Evolutionary conservation across 1,284 basidiomycete species (phyloP).

Genomic region (Pseudozyma thailandica): DNA sequence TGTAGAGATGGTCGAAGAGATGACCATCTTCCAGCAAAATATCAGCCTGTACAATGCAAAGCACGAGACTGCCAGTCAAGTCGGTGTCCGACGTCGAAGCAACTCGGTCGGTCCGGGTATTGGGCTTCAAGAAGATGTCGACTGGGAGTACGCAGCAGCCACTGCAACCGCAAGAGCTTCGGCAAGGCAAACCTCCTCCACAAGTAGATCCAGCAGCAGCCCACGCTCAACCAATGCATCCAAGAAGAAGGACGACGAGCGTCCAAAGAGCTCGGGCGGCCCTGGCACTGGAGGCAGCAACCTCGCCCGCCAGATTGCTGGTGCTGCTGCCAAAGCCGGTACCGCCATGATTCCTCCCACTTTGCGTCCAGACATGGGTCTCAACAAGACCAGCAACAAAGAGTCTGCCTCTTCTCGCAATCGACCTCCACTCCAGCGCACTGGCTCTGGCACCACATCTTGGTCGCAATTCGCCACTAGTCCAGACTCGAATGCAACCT

Average conservation of each 20-base stretch:
- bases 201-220: conserved; percentile 1
- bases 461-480: conserved; percentile 21
- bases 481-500: conserved; percentile 9
- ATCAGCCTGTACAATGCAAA: conserved; percentile 75
- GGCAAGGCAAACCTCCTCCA: conserved; percentile 1
- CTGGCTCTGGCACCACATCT: conserved; percentile 39
- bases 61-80: conserved; percentile 12
- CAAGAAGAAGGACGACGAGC: conserved; percentile 16
- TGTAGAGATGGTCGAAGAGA: conserved; percentile 83
- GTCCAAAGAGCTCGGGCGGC: conserved; percentile 19
- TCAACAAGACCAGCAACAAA: conserved; percentile 14
- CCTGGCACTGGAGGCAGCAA: conserved; percentile 25
- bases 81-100: conserved; percentile 69
- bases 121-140: conserved; percentile 69
- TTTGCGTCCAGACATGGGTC: conserved; percentile 36
- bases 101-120: conserved; percentile 83
- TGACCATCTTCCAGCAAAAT: conserved; percentile 78
- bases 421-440: conserved; percentile 31
- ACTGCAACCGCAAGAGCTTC: conserved; percentile 1
- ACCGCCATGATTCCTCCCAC: conserved; percentile 58
- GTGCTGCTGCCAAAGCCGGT: conserved; percentile 56
- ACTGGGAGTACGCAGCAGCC: conserved; percentile 66
- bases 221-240: conserved; percentile 9
- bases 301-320: conserved; percentile 52
- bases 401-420: conserved; percentile 15